Evolutionary conservation across 805 yeast species (phyloP), one percentile per base, ranked within the genome.

Genomic region (Yamadazyma takamatsuzukensis): DNA sequence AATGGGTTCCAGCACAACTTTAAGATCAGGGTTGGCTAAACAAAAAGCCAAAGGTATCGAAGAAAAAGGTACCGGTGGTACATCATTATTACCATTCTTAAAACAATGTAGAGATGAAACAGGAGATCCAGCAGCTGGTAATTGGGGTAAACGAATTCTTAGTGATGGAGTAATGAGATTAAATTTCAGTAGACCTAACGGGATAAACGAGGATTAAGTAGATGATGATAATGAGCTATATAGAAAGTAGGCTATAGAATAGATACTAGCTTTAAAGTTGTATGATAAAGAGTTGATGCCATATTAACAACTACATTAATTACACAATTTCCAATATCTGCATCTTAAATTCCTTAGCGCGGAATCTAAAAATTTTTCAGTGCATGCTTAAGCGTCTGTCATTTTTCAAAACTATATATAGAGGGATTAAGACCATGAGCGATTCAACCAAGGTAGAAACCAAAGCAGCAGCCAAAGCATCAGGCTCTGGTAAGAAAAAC

Each of bases 71-170:
- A 89, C 97, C 1, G 97, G 97, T 14, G 97, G 97, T 27, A 89
- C 97, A 0, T 80, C 94, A 1, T 68, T 89, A 48, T 72, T 89
- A 37, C 96, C 96, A 17, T 90, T 89, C 62, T 70, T 89, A 54
- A 89, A 88, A 58, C 97, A 90, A 59, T 90, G 96, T 47, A 75
- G 97, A 56, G 97, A 89, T 61, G 97, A 89, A 55, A 89, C 96
- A 2, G 95, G 95, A 26, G 93, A 83, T 47, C 77, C 88, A 9
- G 96, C 96, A 15, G 96, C 95, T 16, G 90, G 96, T 35, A 72
- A 67, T 29, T 88, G 97, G 97, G 96, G 95, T 53, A 77, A 76
- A 51, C 71, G 90, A 40, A 66, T 81, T 16, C 63, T 81, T 33
- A 72, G 78, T 34, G 74, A 74, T 39, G 80, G 80, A 7, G 70